Evolutionary conservation across 441 rosid species (phyloP).

Genomic region (Geranium incanum): DNA sequence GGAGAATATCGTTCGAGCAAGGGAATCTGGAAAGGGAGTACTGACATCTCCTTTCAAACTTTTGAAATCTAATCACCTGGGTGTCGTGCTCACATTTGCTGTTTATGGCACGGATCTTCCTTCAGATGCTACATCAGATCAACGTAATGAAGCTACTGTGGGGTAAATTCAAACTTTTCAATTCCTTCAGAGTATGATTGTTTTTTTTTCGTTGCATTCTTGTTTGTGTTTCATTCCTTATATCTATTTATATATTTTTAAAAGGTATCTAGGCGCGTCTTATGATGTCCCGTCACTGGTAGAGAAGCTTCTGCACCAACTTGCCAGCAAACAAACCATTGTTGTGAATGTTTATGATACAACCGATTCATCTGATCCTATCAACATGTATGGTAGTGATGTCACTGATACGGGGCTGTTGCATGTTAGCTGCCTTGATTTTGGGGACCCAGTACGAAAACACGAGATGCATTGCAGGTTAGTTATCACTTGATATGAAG

Average conservation of each 20-base stretch:
- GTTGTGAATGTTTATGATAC: slow-evolving; percentile 89
- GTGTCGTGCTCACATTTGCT: slow-evolving; percentile 90
- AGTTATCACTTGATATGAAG: slow-evolving; percentile 15
- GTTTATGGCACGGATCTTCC: slow-evolving; percentile 64
- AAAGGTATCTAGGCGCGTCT: slow-evolving; percentile 88
- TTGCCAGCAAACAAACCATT: slow-evolving; percentile 85
- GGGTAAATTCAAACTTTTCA: slow-evolving; percentile 41
- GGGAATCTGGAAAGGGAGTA: slow-evolving; percentile 91
- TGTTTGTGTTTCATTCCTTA: slow-evolving; percentile 3
- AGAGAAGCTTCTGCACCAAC: slow-evolving; percentile 90
- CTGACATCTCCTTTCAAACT: slow-evolving; percentile 93
- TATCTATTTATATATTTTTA: neutral
- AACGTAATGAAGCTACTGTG: slow-evolving; percentile 62
- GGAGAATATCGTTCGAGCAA: slow-evolving; percentile 84
- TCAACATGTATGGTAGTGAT: slow-evolving; percentile 78
- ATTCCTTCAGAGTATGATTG: slow-evolving; percentile 2
- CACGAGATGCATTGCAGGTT: slow-evolving; percentile 99
- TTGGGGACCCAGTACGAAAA: slow-evolving; percentile 83
- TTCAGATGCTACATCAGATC: slow-evolving; percentile 57
- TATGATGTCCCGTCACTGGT: slow-evolving; percentile 92
- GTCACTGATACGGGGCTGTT: slow-evolving; percentile 52
- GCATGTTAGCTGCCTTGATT: slow-evolving; percentile 61
- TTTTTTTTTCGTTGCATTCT: slow-evolving; percentile 9
- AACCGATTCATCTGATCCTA: slow-evolving; percentile 55
- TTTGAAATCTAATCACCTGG: slow-evolving; percentile 80